Conservation (phyloP, 768 basidiomycete species). For the Gloeophyllum trabeum region DNA sequence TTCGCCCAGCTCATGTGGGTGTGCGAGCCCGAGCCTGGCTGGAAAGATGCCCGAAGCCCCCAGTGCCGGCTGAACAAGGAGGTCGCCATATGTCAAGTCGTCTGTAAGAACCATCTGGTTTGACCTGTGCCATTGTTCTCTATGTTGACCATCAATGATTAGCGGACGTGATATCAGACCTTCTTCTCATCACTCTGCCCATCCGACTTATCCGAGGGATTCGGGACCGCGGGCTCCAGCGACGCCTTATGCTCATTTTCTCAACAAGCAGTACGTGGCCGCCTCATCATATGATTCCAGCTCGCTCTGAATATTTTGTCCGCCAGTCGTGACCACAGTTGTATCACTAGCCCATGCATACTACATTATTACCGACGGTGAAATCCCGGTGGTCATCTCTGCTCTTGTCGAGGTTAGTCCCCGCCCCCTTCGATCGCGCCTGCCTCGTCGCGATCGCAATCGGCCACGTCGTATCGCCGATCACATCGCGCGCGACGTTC, state of each 20-base stretch:
- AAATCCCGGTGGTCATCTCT: constrained; percentile 17
- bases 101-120: constrained; percentile 24
- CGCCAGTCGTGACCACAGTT: constrained; percentile 13
- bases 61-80: constrained; percentile 32
- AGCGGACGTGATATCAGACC: constrained; percentile 39
- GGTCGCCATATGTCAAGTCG: constrained; percentile 40
- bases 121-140: neutral
- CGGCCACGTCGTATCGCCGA: no score
- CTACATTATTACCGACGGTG: constrained; percentile 15
- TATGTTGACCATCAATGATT: neutral
- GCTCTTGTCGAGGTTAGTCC: constrained; percentile 16
- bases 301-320: neutral
- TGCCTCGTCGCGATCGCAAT: no score
- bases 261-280: constrained; percentile 24
- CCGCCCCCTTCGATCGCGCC: no score
- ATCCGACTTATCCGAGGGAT: constrained; percentile 32
- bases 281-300: neutral
- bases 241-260: constrained; percentile 40
- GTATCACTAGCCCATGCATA: constrained; percentile 19
- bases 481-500: no score
- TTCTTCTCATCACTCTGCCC: constrained; percentile 32
- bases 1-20: constrained; percentile 34
- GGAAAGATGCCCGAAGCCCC: constrained; percentile 24
- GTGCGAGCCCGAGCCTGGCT: constrained; percentile 24
- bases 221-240: constrained; percentile 22